Evolutionary conservation across 2,329 filamentous ascomycete genomes (phyloP).

Genomic region (Penicillium aurantiogriseum): DNA sequence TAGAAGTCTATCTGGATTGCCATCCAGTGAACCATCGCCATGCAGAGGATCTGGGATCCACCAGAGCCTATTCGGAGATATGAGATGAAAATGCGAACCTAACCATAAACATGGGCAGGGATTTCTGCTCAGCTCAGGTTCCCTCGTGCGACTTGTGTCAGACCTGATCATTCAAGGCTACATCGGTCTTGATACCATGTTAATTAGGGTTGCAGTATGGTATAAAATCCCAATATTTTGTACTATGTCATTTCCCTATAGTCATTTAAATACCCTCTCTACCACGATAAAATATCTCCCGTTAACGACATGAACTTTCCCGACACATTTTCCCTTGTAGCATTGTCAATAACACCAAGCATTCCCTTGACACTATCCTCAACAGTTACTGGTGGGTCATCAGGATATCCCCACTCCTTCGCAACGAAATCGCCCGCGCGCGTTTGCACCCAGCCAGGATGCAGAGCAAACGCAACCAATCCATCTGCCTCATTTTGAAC

Average conservation of each 20-base stretch:
- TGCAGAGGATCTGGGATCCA: no score
- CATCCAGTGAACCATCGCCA: no score
- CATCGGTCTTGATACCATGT: background rate
- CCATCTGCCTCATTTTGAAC: conserved; percentile 23
- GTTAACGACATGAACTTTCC: conserved; percentile 38
- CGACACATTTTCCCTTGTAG: conserved; percentile 32
- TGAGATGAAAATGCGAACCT: background rate
- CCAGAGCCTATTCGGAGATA: background rate
- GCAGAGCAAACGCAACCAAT: conserved; percentile 24
- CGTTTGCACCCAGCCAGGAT: conserved; percentile 43
- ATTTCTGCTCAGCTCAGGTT: background rate
- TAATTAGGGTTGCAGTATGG: background rate
- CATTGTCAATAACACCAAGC: conserved; percentile 39
- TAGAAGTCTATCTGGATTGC: no score
- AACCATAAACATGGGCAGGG: background rate
- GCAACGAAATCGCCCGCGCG: conserved; percentile 31
- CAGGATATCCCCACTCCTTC: conserved; percentile 31
- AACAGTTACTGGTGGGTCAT: conserved; percentile 28
- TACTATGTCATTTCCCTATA: background rate
- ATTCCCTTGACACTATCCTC: conserved; percentile 36
- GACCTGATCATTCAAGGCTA: background rate
- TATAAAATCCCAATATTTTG: background rate
- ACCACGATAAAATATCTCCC: conserved; percentile 29
- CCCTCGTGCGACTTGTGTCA: background rate
- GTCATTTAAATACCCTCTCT: background rate